phyloP scores from a whole-genome alignment of 148 eudicot species.

The Fagopyrum esculentum region DNA sequence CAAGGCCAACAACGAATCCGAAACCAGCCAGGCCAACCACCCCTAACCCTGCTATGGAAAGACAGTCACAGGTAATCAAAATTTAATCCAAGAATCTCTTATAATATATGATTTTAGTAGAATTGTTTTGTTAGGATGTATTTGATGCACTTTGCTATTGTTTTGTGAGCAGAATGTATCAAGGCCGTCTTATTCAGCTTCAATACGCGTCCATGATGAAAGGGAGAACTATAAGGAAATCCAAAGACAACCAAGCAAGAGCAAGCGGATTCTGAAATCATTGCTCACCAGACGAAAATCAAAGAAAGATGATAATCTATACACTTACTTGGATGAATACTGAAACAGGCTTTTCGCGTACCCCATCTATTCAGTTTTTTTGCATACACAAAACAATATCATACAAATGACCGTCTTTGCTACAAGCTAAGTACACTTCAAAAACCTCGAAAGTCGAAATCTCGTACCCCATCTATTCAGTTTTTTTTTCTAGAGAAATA shows the following conservation, averaged over 20 bases:
- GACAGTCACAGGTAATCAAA: slow-evolving; percentile 44
- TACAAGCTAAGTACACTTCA: too few relatives aligned
- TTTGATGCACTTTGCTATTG: neutral
- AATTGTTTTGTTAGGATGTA: neutral
- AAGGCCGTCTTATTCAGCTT: slow-evolving; percentile 57
- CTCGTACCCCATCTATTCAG: too few relatives aligned
- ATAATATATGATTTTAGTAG: neutral
- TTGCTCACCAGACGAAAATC: slow-evolving; percentile 80
- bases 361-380: too few relatives aligned
- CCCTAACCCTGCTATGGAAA: slow-evolving; percentile 45
- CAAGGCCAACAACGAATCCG: slow-evolving; percentile 47
- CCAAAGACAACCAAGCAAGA: slow-evolving; percentile 67
- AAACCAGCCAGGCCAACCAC: slow-evolving; percentile 37
- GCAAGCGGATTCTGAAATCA: slow-evolving; percentile 84
- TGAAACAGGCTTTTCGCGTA: slow-evolving; percentile 19
- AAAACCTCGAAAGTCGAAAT: too few relatives aligned
- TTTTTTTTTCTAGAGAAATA: too few relatives aligned
- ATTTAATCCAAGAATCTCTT: neutral
- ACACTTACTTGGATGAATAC: slow-evolving; percentile 82
- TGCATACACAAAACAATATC: too few relatives aligned
- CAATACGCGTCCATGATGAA: slow-evolving; percentile 61
- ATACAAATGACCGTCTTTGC: too few relatives aligned
- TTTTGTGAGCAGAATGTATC: slow-evolving; percentile 35
- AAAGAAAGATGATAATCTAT: slow-evolving; percentile 70
- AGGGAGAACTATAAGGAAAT: slow-evolving; percentile 40